These are phyloP conservation scores for Penicillium polonicum DNA, from an alignment of 2,329 filamentous ascomycete species.

Conservation along the genomic window DNA sequence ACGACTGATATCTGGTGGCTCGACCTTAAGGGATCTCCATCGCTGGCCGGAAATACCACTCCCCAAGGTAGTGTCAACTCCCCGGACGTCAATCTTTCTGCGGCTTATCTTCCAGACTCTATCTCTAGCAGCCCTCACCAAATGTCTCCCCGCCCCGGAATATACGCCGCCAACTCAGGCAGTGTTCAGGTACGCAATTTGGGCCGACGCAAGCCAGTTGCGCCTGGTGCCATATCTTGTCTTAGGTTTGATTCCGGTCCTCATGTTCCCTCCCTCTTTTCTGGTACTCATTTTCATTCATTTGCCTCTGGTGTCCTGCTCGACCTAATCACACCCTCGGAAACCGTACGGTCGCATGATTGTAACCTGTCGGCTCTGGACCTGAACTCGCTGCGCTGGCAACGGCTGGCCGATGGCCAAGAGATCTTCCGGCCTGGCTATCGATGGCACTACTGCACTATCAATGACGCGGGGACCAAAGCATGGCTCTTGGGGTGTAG, in stretches of 20 bases:
- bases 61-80: slow-evolving; percentile 54
- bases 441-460: slow-evolving; percentile 96
- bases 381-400: slow-evolving; percentile 83
- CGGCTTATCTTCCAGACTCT: slow-evolving; percentile 40
- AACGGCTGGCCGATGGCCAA: slow-evolving; percentile 88
- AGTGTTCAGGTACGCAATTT: slow-evolving; percentile 58
- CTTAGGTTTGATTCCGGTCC: slow-evolving; percentile 86
- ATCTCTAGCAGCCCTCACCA: slow-evolving; percentile 36
- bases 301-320: slow-evolving; percentile 90
- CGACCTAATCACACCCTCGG: slow-evolving; percentile 90
- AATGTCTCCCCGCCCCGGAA: slow-evolving; percentile 40
- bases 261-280: slow-evolving; percentile 81
- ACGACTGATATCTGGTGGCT: slow-evolving; percentile 97
- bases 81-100: slow-evolving; percentile 32
- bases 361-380: slow-evolving; percentile 90
- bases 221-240: slow-evolving; percentile 85
- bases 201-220: slow-evolving; percentile 54
- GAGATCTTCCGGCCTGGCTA: slow-evolving; percentile 92
- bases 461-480: slow-evolving; percentile 92
- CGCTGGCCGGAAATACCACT: slow-evolving; percentile 68
- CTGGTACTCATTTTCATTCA: slow-evolving; percentile 91
- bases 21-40: slow-evolving; percentile 85
- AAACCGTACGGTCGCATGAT: slow-evolving; percentile 80
- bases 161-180: slow-evolving; percentile 72
- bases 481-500: slow-evolving; percentile 95